Conservation (phyloP, 2,329 filamentous ascomycete genomes). For the Pseudovirgaria hyperparasitica region DNA sequence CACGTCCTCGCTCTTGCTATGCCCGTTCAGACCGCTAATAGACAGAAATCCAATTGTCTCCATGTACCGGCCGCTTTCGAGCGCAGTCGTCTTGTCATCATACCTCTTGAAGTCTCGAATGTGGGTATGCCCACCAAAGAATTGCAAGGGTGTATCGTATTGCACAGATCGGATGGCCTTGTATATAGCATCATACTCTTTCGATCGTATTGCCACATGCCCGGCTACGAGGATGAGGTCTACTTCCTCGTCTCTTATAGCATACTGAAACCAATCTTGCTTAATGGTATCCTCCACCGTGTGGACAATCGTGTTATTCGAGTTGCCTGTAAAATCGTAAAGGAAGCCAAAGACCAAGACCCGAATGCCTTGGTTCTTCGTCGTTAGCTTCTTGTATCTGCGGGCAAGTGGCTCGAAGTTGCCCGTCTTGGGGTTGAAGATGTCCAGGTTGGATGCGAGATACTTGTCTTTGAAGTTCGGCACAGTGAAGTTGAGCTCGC, state of each 20-base stretch:
- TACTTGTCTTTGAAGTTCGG: slow-evolving; percentile 73
- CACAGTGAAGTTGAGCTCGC: slow-evolving; percentile 68
- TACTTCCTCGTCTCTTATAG: slow-evolving; percentile 63
- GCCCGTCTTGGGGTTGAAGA: slow-evolving; percentile 59
- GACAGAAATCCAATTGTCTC: slow-evolving; percentile 94
- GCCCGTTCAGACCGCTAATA: slow-evolving; percentile 49
- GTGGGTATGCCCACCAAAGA: slow-evolving; percentile 85
- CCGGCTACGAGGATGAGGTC: slow-evolving; percentile 81
- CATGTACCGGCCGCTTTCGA: slow-evolving; percentile 85
- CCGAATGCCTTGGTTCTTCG: slow-evolving; percentile 73
- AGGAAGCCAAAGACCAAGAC: slow-evolving; percentile 88
- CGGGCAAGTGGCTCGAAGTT: slow-evolving; percentile 63
- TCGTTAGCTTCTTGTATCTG: slow-evolving; percentile 79
- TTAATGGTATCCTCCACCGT: slow-evolving; percentile 68
- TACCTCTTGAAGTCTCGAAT: slow-evolving; percentile 75
- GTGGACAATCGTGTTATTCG: slow-evolving; percentile 79
- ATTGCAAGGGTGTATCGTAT: slow-evolving; percentile 74
- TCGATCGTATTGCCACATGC: slow-evolving; percentile 70
- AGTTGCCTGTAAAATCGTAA: slow-evolving; percentile 84
- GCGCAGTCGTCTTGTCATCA: slow-evolving; percentile 62
- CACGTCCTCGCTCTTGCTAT: slow-evolving; percentile 14
- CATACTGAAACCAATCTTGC: slow-evolving; percentile 78
- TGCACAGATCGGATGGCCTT: slow-evolving; percentile 63
- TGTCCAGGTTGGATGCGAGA: slow-evolving; percentile 86
- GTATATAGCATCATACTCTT: slow-evolving; percentile 67